Percentiles rank a stretch among this genome's conserved stretches.
Evolutionary conservation across 306 rosid genomes (phyloP).

Genomic region (Pterocarpus santalinus): DNA sequence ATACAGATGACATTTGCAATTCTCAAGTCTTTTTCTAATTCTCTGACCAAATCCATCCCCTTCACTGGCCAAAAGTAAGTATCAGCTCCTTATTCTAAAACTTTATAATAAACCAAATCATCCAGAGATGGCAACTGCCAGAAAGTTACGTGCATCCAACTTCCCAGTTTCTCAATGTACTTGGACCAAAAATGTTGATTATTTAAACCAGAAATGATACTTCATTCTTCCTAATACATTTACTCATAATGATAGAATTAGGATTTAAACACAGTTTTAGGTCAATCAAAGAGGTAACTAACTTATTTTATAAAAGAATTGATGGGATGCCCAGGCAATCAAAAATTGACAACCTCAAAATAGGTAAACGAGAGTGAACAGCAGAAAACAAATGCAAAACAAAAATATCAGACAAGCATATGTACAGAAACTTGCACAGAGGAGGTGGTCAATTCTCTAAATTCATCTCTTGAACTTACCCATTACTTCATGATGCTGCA

Average conservation of each 20-base stretch:
- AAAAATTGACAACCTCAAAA: slow-evolving; percentile 31
- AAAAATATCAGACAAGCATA: slow-evolving; percentile 34
- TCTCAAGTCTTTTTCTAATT: slow-evolving; percentile 94
- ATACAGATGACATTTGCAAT: slow-evolving; percentile 97
- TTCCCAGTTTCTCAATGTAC: slow-evolving; percentile 28
- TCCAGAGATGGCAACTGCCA: slow-evolving; percentile 29
- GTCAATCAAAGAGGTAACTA: slow-evolving; percentile 35
- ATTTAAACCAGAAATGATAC: slow-evolving; percentile 40
- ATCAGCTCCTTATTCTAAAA: slow-evolving; percentile 61
- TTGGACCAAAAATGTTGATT: slow-evolving; percentile 27
- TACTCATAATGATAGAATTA: slow-evolving; percentile 36
- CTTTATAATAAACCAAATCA: slow-evolving; percentile 9
- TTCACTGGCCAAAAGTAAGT: slow-evolving; percentile 98
- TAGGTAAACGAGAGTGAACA: slow-evolving; percentile 30
- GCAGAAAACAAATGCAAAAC: slow-evolving; percentile 36
- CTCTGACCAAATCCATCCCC: slow-evolving; percentile 99
- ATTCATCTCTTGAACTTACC: slow-evolving; percentile 69
- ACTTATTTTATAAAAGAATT: slow-evolving; percentile 12
- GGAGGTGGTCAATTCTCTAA: slow-evolving; percentile 36
- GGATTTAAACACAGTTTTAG: slow-evolving; percentile 26
- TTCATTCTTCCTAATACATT: slow-evolving; percentile 37
- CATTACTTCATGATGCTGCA: slow-evolving; percentile 99
- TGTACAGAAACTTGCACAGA: slow-evolving; percentile 28
- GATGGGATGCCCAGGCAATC: neutral
- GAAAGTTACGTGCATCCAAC: slow-evolving; percentile 36